Conservation (phyloP, 192 early-diverging fungal species). For the Coemansia sp. region DNA sequence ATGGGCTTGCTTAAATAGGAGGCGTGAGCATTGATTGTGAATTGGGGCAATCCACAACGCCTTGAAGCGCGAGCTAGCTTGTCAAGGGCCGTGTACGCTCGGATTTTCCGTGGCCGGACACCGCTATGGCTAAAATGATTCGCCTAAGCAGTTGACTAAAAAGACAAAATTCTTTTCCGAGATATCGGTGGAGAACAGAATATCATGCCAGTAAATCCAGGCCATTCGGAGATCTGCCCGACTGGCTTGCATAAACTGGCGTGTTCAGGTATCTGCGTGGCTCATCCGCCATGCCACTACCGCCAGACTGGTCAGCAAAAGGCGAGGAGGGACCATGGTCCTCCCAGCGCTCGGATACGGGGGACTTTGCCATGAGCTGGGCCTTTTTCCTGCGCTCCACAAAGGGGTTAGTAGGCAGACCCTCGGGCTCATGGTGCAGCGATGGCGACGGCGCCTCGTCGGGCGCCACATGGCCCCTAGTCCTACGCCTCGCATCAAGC, state of each 20-base stretch:
- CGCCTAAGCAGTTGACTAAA: no score
- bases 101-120: not conserved
- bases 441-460: conserved; percentile 3
- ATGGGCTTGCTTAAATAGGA: not conserved
- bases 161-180: not conserved
- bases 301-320: conserved; percentile 27
- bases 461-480: conserved; percentile 20
- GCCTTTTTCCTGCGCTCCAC: conserved; percentile 36
- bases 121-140: no score
- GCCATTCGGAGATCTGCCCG: conserved; percentile 11
- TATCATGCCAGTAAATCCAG: conserved; percentile 16
- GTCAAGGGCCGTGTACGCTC: not conserved
- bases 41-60: not conserved
- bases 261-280: conserved; percentile 49
- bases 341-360: conserved; percentile 19
- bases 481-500: conserved; percentile 23
- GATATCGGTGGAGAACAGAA: not conserved
- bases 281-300: conserved; percentile 25
- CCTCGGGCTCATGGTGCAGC: conserved; percentile 25
- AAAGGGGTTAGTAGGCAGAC: conserved; percentile 36
- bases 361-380: conserved; percentile 11
- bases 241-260: conserved; percentile 39
- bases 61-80: not conserved
- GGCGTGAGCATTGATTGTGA: not conserved
- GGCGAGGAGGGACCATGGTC: conserved; percentile 8